Evolutionary conservation across 1,284 basidiomycete species (phyloP), one percentile per base, ranked within the genome.

Genomic region (Coriolopsis trogii): DNA sequence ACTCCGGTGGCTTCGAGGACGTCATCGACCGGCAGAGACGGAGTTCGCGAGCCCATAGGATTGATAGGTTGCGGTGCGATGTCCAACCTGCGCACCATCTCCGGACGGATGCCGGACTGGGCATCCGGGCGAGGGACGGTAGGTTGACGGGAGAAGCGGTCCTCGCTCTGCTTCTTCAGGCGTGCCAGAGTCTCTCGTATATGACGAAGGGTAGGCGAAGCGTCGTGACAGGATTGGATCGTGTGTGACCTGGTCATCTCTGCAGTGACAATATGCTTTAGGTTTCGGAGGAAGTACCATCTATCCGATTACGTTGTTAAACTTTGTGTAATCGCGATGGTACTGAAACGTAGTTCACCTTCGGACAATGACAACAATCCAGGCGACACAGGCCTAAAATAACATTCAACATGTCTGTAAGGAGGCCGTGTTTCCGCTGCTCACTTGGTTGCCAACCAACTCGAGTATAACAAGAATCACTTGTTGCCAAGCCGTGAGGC

Each of bases 61-160:
- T 93, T 85, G 41, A 95, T 78, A 20, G 79, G 78, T 49, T 83
- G 85, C 0, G 89, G 88, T 1, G 83, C 84, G 46, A 81, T 78
- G 49, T 91, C 86, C 67, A 91, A 78, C 38, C 91, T 75, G 39
- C 84, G 82, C 55, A 95, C 91, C 91, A 95, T 94, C 54, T 89
- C 84, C 23, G 85, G 76, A 38, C 79, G 72, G 16, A 93, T 51
- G 45, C 46, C 31, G 4, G 41, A 0, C 26, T 36, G 31, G 24
- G 4, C 9, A 34, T 23, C 31, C 38, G 46, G 4, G 21, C 21
- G 10, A 31, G n/a, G n/a, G n/a, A n/a, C n/a, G n/a, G n/a, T n/a
- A n/a, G n/a, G n/a, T n/a, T n/a, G n/a, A n/a, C n/a, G n/a, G n/a
- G n/a, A n/a, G n/a, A n/a, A n/a, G n/a, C n/a, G n/a, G n/a, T n/a